Percentiles rank a stretch among this genome's conserved stretches.
Conservation (phyloP, 2,329 filamentous ascomycete species). For the Escovopsis weberi region DNA sequence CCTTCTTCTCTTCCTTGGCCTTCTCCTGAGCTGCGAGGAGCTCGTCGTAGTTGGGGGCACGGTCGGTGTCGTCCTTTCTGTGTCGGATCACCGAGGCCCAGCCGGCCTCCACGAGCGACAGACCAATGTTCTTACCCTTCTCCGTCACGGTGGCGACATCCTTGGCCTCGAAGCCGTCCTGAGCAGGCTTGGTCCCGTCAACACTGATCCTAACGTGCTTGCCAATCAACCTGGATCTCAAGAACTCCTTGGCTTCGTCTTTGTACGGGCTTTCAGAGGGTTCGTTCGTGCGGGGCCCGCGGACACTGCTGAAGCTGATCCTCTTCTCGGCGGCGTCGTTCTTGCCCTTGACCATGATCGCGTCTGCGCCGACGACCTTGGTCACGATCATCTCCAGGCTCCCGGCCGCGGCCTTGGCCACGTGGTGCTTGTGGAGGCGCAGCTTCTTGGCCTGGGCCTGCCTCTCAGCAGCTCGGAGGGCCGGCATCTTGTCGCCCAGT, state of each 20-base stretch:
- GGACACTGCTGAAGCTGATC: conserved; percentile 81
- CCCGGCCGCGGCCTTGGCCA: conserved; percentile 50
- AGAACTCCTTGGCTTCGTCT: conserved; percentile 89
- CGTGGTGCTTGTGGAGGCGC: conserved; percentile 70
- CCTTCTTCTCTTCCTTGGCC: conserved; percentile 78
- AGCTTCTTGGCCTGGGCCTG: conserved; percentile 62
- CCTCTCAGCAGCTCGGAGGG: conserved; percentile 75
- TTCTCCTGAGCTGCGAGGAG: conserved; percentile 65
- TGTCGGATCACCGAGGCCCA: conserved; percentile 92
- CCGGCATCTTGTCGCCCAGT: conserved; percentile 76
- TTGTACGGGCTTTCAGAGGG: conserved; percentile 76
- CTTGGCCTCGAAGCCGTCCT: conserved; percentile 81
- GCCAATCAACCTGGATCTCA: conserved; percentile 86
- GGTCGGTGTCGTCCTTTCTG: conserved; percentile 84
- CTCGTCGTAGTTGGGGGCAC: conserved; percentile 88
- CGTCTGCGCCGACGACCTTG: conserved; percentile 79
- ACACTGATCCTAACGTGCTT: conserved; percentile 86
- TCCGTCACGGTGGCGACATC: conserved; percentile 82
- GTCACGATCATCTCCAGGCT: conserved; percentile 71
- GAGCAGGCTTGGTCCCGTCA: conserved; percentile 81
- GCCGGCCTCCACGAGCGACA: conserved; percentile 78
- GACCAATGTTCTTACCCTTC: conserved; percentile 74
- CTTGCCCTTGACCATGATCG: conserved; percentile 75
- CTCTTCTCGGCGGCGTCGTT: conserved; percentile 68
- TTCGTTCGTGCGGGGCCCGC: conserved; percentile 82